Percentiles rank a stretch among this genome's conserved stretches.
These are phyloP conservation scores for Sonneratia caseolaris DNA, from an alignment of 345 rosid species.

Conservation along the genomic window DNA sequence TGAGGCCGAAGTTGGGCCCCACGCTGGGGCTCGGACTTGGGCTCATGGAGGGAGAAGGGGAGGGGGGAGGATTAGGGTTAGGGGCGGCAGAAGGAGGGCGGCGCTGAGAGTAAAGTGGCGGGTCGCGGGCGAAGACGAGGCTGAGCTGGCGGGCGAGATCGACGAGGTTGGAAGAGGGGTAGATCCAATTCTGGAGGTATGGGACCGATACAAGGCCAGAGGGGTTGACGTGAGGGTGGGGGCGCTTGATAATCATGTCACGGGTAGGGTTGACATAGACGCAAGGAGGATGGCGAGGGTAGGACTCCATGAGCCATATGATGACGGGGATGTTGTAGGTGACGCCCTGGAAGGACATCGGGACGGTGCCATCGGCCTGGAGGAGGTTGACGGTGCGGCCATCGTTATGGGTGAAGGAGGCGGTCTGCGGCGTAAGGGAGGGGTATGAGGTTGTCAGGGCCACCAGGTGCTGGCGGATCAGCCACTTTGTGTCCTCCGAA, in stretches of 20 bases:
- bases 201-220: slow-evolving; percentile 74
- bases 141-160: slow-evolving; percentile 53
- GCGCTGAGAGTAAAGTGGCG: slow-evolving; percentile 82
- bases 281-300: slow-evolving; percentile 70
- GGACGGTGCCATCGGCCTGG: slow-evolving; percentile 84
- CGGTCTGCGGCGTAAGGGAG: slow-evolving; percentile 75
- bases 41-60: slow-evolving; percentile 15
- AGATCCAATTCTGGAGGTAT: slow-evolving; percentile 75
- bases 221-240: slow-evolving; percentile 71
- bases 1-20: slow-evolving; percentile 7
- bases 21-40: slow-evolving; percentile 22
- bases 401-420: slow-evolving; percentile 91
- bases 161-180: slow-evolving; percentile 69
- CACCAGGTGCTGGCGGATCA: slow-evolving; percentile 85
- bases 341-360: slow-evolving; percentile 68
- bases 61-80: slow-evolving; percentile 12
- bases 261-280: slow-evolving; percentile 93
- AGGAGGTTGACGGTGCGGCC: slow-evolving; percentile 85
- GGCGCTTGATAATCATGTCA: slow-evolving; percentile 89
- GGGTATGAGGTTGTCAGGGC: slow-evolving; percentile 40
- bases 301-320: slow-evolving; percentile 85
- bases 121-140: slow-evolving; percentile 55
- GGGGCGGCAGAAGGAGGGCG: slow-evolving; percentile 27
- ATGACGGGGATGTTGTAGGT: slow-evolving; percentile 88
- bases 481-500: slow-evolving; percentile 69